Conservation (phyloP, 805 yeast species). For the Candida railenensis region DNA sequence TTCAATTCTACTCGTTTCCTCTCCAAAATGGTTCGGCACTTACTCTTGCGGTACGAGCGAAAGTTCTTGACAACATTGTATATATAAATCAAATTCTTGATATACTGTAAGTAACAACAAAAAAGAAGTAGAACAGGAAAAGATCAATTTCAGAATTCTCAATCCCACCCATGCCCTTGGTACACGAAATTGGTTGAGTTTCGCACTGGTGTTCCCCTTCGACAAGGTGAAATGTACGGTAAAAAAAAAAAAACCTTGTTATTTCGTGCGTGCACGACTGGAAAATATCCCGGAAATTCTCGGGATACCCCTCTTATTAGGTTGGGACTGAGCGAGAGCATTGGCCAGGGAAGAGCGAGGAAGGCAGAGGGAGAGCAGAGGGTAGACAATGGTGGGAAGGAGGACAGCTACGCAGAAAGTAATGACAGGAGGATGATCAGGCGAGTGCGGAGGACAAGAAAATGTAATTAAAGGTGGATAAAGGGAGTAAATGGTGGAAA, state of each 20-base stretch:
- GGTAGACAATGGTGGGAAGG: no score
- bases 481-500: no score
- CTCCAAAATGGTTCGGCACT: constrained; percentile 16
- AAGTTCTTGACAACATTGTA: constrained; percentile 41
- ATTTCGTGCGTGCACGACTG: constrained; percentile 1
- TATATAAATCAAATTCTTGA: background rate
- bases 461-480: no score
- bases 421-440: no score
- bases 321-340: no score
- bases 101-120: background rate
- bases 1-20: background rate
- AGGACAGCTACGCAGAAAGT: no score
- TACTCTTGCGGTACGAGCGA: constrained; percentile 45
- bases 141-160: background rate
- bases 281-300: background rate
- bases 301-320: constrained; percentile 3
- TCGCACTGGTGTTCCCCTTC: constrained; percentile 1
- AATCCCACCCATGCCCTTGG: background rate
- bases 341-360: background rate
- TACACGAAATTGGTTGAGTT: background rate
- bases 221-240: background rate
- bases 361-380: background rate
- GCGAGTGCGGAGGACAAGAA: no score
- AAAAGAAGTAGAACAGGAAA: background rate
- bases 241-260: background rate